A percentile compares a stretch with the other conserved stretches of the same genome.
These are phyloP conservation scores for Vigna trinervia DNA, from an alignment of 306 rosid genomes.

Conservation along the genomic window DNA sequence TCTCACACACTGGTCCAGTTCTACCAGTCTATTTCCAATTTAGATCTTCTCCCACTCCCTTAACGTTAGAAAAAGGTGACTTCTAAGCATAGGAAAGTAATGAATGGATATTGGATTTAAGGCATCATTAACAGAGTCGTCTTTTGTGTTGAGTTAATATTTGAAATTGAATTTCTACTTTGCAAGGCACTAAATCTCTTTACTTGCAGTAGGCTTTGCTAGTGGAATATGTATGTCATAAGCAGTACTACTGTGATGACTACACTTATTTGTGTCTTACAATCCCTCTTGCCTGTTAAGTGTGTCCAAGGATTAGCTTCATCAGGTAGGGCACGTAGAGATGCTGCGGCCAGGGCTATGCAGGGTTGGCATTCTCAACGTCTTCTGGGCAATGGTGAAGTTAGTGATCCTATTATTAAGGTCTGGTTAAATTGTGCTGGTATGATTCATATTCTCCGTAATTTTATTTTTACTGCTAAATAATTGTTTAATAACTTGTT, in stretches of 20 bases:
- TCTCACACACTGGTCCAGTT: background rate
- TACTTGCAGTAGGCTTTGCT: conserved; percentile 6
- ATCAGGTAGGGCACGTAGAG: conserved; percentile 93
- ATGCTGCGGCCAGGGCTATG: conserved; percentile 99
- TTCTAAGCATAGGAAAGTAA: conserved; percentile 7
- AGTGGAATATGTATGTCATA: conserved; percentile 1
- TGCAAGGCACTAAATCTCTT: conserved; percentile 12
- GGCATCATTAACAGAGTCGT: conserved; percentile 24
- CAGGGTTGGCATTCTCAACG: conserved; percentile 99
- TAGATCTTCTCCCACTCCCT: background rate
- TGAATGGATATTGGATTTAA: conserved; percentile 17
- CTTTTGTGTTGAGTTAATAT: conserved; percentile 18
- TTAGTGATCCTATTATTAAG: conserved; percentile 93
- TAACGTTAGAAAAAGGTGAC: background rate
- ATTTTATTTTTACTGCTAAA: conserved; percentile 1
- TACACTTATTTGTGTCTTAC: conserved; percentile 1
- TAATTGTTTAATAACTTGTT: conserved; percentile 35
- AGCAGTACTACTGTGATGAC: conserved; percentile 18
- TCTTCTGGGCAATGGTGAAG: conserved; percentile 94
- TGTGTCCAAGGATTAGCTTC: conserved; percentile 71
- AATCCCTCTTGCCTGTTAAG: conserved; percentile 6
- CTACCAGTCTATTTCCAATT: conserved; percentile 8
- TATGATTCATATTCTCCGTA: conserved; percentile 36
- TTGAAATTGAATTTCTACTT: conserved; percentile 20
- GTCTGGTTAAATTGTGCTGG: conserved; percentile 52